A percentile compares a stretch with the other conserved stretches of the same genome.
Evolutionary conservation across 2,329 filamentous ascomycete species (phyloP).

Genomic region (Epichloe uncinata): DNA sequence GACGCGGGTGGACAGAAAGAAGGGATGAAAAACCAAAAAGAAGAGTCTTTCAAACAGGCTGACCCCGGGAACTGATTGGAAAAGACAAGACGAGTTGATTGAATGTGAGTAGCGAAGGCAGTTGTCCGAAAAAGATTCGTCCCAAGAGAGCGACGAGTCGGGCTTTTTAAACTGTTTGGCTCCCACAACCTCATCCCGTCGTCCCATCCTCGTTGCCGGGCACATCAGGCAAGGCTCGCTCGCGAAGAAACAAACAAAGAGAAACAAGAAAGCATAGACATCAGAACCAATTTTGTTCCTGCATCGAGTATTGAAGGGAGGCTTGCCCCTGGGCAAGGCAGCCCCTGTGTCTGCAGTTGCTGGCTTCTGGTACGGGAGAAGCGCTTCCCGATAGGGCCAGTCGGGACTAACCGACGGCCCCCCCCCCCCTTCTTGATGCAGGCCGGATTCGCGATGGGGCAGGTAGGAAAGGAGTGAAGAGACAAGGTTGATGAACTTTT

Average conservation of each 20-base stretch:
- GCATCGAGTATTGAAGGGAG: not conserved
- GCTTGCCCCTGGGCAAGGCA: not conserved
- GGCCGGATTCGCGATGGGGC: not conserved
- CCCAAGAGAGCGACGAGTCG: not conserved
- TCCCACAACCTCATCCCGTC: not conserved
- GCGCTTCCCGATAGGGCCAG: not conserved
- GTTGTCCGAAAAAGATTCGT: not conserved
- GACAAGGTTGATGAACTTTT: not conserved
- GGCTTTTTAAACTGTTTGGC: constrained; percentile 1
- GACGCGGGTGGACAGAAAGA: not conserved
- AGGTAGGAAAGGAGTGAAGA: not conserved
- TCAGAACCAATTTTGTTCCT: not conserved
- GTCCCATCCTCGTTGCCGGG: not conserved
- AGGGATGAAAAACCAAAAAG: not conserved
- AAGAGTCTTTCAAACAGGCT: not conserved
- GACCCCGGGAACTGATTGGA: not conserved
- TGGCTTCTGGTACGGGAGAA: not conserved
- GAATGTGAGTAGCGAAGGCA: not conserved
- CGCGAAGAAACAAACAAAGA: not conserved
- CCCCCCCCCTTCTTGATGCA: not conserved
- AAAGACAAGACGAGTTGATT: not conserved
- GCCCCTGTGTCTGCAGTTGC: not conserved
- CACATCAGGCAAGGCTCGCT: not conserved
- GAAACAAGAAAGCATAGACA: not conserved
- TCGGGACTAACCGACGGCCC: not conserved